phyloP scores from a whole-genome alignment of 768 basidiomycete genomes.

The Phaffia australis region DNA sequence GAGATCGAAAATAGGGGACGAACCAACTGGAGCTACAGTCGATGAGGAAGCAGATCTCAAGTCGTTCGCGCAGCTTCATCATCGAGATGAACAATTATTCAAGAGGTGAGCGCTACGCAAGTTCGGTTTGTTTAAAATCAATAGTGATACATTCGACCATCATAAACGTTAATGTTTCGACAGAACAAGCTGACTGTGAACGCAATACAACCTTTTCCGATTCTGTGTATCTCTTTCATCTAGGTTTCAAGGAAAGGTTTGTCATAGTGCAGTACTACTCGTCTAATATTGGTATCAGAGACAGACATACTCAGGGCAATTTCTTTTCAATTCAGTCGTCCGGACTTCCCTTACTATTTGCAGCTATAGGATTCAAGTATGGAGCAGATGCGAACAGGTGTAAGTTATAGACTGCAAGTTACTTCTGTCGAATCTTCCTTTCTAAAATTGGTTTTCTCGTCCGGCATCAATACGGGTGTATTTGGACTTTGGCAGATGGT shows the following conservation, averaged over 20 bases:
- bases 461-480: too few species aligned
- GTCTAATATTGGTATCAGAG: not conserved
- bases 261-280: too few species aligned
- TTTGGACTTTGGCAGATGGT: too few species aligned
- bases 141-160: not conserved
- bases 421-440: too few species aligned
- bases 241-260: not conserved
- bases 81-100: conserved; percentile 25
- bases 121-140: conserved; percentile 10
- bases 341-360: conserved; percentile 18
- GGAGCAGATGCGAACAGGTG: conserved; percentile 19
- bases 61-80: conserved; percentile 19
- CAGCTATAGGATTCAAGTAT: conserved; percentile 25
- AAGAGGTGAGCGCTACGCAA: conserved; percentile 5
- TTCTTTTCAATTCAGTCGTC: not conserved
- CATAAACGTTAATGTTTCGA: not conserved
- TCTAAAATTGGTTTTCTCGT: too few species aligned
- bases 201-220: too few species aligned
- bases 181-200: not conserved
- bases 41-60: conserved; percentile 24
- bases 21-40: too few species aligned
- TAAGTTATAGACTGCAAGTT: not conserved
- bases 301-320: not conserved
- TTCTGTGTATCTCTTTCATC: not conserved
- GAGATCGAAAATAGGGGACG: too few species aligned